phyloP scores from a whole-genome alignment of 306 rosid genomes.

The Inga laurina region DNA sequence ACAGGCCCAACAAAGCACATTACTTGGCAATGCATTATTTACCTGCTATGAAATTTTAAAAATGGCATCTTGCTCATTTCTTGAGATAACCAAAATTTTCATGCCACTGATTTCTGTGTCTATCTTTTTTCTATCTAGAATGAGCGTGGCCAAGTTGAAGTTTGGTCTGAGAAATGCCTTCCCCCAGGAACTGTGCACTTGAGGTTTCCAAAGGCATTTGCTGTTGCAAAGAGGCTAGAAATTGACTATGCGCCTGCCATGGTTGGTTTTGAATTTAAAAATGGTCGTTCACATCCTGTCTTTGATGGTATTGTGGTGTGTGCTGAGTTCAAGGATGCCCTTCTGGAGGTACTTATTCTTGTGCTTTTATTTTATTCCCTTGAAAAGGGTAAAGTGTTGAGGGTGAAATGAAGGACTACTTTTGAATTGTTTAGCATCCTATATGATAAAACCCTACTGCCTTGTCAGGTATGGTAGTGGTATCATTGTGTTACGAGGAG shows the following conservation, averaged over 20 bases:
- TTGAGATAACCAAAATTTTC: slow-evolving; percentile 21
- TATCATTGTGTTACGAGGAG: slow-evolving; percentile 8
- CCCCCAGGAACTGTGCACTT: slow-evolving; percentile 93
- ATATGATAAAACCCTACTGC: slow-evolving; percentile 2
- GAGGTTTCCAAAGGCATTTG: slow-evolving; percentile 69
- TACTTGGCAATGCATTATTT: not conserved
- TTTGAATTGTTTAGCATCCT: slow-evolving; percentile 24
- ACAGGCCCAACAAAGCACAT: not conserved
- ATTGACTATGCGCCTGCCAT: slow-evolving; percentile 95
- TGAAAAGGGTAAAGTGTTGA: not conserved
- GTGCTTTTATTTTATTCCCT: not conserved
- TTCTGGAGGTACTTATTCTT: slow-evolving; percentile 64
- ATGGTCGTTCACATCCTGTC: slow-evolving; percentile 82
- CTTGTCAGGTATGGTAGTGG: not conserved
- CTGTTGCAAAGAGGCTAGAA: slow-evolving; percentile 79
- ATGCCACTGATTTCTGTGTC: slow-evolving; percentile 35
- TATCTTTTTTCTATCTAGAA: slow-evolving; percentile 50
- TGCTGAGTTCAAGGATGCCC: slow-evolving; percentile 77
- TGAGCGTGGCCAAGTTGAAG: slow-evolving; percentile 89
- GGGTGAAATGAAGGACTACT: slow-evolving; percentile 2
- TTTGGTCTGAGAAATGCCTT: slow-evolving; percentile 98
- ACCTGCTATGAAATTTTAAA: not conserved
- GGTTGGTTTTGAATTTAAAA: slow-evolving; percentile 91
- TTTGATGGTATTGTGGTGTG: slow-evolving; percentile 94
- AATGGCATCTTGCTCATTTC: slow-evolving; percentile 10